Percentiles rank a stretch among this genome's conserved stretches.
Evolutionary conservation across 2,329 filamentous ascomycete genomes (phyloP).

Genomic region (Ambrosiella beaveri): DNA sequence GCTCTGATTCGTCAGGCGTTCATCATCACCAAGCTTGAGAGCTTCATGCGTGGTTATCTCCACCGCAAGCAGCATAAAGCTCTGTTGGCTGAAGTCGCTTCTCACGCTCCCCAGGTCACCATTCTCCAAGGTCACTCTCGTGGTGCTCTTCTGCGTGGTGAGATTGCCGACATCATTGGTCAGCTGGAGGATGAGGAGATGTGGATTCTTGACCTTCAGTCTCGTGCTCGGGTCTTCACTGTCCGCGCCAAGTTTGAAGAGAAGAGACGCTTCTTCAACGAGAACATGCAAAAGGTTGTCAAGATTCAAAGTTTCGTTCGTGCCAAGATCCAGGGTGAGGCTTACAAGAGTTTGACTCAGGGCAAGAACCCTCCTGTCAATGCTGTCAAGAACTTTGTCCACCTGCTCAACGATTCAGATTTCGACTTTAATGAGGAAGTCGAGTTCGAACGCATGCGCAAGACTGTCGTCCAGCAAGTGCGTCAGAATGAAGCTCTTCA

Average conservation of each 20-base stretch:
- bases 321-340: constrained; percentile 88
- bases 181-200: constrained; percentile 73
- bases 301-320: constrained; percentile 96
- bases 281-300: constrained; percentile 98
- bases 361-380: constrained; percentile 95
- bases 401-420: constrained; percentile 91
- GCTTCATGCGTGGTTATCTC: constrained; percentile 46
- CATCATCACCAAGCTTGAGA: constrained; percentile 47
- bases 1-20: constrained; percentile 40
- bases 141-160: constrained; percentile 60
- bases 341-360: constrained; percentile 89
- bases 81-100: constrained; percentile 52
- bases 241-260: constrained; percentile 62
- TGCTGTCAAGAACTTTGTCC: constrained; percentile 95
- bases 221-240: constrained; percentile 53
- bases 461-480: constrained; percentile 93
- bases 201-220: constrained; percentile 56
- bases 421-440: constrained; percentile 99
- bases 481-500: constrained; percentile 93
- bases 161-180: constrained; percentile 55
- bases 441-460: constrained; percentile 85
- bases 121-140: constrained; percentile 60
- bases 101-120: constrained; percentile 48
- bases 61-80: constrained; percentile 41
- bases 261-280: constrained; percentile 74